These are phyloP conservation scores for Ambrosiella xylebori DNA, from an alignment of 2,329 filamentous ascomycete genomes.

Conservation along the genomic window DNA sequence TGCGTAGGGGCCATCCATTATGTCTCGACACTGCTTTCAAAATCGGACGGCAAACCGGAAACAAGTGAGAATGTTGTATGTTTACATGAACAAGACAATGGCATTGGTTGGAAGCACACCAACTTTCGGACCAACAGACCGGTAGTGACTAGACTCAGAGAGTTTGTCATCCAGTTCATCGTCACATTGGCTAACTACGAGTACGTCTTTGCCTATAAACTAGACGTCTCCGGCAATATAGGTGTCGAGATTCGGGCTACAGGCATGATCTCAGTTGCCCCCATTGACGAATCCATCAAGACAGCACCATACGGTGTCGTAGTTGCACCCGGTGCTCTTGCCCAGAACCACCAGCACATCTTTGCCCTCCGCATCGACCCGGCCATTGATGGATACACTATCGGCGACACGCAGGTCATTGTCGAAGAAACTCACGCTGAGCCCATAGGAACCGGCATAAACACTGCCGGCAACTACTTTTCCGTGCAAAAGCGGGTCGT, in stretches of 20 bases:
- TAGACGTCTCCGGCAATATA: conserved; percentile 45
- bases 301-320: conserved; percentile 39
- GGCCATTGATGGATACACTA: conserved; percentile 33
- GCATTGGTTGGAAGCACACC: conserved; percentile 55
- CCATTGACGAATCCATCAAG: conserved; percentile 37
- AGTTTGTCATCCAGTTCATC: conserved; percentile 51
- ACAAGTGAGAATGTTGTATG: conserved; percentile 43
- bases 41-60: conserved; percentile 34
- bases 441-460: conserved; percentile 31
- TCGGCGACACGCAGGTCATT: conserved; percentile 31
- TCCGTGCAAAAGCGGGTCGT: conserved; percentile 32
- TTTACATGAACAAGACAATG: conserved; percentile 53
- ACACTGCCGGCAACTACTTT: conserved; percentile 46
- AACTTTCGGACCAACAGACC: conserved; percentile 48
- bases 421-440: conserved; percentile 23
- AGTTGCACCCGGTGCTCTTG: conserved; percentile 45
- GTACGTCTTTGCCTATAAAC: conserved; percentile 35
- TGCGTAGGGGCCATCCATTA: conserved; percentile 51
- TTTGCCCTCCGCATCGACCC: conserved; percentile 50
- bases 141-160: conserved; percentile 40
- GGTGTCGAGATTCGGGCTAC: conserved; percentile 47
- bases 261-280: conserved; percentile 44
- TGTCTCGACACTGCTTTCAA: conserved; percentile 39
- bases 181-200: conserved; percentile 57
- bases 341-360: conserved; percentile 55